Percentiles rank a stretch among this genome's conserved stretches.
phyloP scores from a whole-genome alignment of 1,284 basidiomycete species.

The Marasmius sp. region DNA sequence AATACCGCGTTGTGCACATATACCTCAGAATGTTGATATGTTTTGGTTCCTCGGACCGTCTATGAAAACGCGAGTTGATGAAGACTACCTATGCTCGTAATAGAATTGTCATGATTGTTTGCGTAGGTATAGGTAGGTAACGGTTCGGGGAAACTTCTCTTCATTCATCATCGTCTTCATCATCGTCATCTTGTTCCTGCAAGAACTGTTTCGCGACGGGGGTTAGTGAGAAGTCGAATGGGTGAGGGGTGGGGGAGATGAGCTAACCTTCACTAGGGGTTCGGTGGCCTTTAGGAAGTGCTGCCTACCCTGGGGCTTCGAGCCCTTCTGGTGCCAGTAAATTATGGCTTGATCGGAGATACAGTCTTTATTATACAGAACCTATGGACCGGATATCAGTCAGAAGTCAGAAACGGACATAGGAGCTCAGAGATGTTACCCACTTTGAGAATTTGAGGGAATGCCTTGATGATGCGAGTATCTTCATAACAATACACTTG shows the following conservation, averaged over 20 bases:
- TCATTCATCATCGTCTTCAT: conserved; percentile 44
- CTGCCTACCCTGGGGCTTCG: conserved; percentile 91
- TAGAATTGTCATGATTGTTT: too few relatives aligned
- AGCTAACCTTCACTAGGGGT: conserved; percentile 81
- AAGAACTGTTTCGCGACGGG: conserved; percentile 54
- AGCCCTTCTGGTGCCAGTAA: conserved; percentile 97
- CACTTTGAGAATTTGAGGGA: conserved; percentile 91
- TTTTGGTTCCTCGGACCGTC: too few relatives aligned
- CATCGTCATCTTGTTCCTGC: conserved; percentile 76
- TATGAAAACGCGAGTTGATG: too few relatives aligned
- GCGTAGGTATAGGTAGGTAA: not conserved
- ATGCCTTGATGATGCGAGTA: conserved; percentile 90
- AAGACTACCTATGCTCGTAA: too few relatives aligned
- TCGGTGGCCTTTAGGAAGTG: conserved; percentile 91
- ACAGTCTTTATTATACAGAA: conserved; percentile 94
- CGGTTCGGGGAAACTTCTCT: not conserved
- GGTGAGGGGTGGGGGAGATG: not conserved
- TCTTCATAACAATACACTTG: conserved; percentile 96
- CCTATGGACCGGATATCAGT: conserved; percentile 39
- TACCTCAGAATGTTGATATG: too few relatives aligned
- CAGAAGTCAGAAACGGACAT: not conserved
- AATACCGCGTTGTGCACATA: too few relatives aligned
- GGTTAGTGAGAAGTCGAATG: conserved; percentile 4
- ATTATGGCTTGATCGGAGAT: conserved; percentile 94
- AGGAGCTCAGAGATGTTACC: conserved; percentile 14